Percentiles rank a stretch among this genome's conserved stretches.
Evolutionary conservation across 176 grass and related monocot species (phyloP).

Genomic region (Aegilops tauschii): DNA sequence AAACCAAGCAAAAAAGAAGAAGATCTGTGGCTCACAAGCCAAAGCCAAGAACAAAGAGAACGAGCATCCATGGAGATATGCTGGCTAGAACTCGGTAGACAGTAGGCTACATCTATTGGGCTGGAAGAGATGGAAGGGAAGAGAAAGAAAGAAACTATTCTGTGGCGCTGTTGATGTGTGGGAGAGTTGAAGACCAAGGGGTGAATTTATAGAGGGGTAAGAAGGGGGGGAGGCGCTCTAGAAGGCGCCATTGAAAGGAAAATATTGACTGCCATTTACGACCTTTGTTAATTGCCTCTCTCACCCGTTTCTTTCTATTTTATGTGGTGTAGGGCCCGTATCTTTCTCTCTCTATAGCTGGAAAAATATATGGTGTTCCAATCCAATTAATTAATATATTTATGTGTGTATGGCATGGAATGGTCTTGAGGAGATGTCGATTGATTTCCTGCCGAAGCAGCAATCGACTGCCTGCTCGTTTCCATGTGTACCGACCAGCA

Average conservation of each 20-base stretch:
- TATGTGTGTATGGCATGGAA: background rate
- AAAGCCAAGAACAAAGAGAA: too few species aligned
- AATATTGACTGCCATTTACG: conserved; percentile 30
- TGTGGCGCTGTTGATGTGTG: conserved; percentile 1
- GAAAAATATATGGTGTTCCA: background rate
- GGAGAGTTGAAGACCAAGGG: background rate
- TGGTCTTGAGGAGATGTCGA: background rate
- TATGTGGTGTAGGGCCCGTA: background rate
- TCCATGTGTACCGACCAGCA: background rate
- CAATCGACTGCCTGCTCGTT: background rate
- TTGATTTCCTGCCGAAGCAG: background rate
- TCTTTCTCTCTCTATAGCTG: background rate
- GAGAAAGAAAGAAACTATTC: background rate
- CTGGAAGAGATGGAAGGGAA: background rate
- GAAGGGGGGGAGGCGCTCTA: background rate
- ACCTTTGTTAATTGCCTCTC: conserved; percentile 1
- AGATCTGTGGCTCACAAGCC: background rate
- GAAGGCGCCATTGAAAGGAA: conserved; percentile 13
- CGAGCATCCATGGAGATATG: background rate
- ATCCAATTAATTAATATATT: background rate
- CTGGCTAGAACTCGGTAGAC: background rate
- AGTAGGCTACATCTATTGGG: background rate
- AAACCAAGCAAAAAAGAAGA: background rate
- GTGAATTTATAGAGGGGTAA: conserved; percentile 45
- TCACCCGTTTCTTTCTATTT: background rate